A percentile compares a stretch with the other conserved stretches of the same genome.
Conservation (phyloP, 768 basidiomycete species). For the Inosperma sp. region DNA sequence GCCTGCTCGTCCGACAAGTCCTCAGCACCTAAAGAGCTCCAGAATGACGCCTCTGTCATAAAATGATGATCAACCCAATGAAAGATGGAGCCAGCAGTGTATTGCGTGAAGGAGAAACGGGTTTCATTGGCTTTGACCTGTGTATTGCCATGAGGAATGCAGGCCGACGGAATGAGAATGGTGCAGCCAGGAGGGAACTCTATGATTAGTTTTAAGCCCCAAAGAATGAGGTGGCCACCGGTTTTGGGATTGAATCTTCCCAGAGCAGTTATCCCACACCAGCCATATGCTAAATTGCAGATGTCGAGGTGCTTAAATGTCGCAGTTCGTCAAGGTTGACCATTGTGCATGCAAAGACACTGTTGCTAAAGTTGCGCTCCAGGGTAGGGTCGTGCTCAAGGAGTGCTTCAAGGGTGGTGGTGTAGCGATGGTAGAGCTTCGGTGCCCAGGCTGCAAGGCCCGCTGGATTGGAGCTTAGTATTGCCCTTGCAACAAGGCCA, state of each 20-base stretch:
- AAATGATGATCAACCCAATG: too few species aligned
- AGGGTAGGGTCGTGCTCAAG: background rate
- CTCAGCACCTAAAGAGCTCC: too few species aligned
- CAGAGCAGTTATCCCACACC: conserved; percentile 25
- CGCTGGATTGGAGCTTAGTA: too few species aligned
- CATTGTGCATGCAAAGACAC: conserved; percentile 23
- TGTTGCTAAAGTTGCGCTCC: conserved; percentile 4
- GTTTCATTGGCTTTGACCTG: background rate
- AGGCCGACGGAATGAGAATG: conserved; percentile 22
- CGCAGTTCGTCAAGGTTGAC: conserved; percentile 28
- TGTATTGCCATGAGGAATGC: background rate
- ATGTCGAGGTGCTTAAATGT: conserved; percentile 23
- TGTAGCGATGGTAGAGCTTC: conserved; percentile 1
- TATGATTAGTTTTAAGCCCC: conserved; percentile 20
- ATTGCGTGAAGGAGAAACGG: too few species aligned
- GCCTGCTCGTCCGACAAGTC: too few species aligned
- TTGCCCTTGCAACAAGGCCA: background rate
- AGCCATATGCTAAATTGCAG: conserved; percentile 23
- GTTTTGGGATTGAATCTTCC: conserved; percentile 20
- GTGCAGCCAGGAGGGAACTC: conserved; percentile 21
- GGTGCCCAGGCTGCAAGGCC: conserved; percentile 5
- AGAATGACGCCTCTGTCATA: too few species aligned
- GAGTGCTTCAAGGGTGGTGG: background rate
- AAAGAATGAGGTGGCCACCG: conserved; percentile 25
- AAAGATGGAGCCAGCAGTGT: too few species aligned